Base-by-base conservation (phyloP, 345 rosid genomes). In the Populus tremula region DNA sequence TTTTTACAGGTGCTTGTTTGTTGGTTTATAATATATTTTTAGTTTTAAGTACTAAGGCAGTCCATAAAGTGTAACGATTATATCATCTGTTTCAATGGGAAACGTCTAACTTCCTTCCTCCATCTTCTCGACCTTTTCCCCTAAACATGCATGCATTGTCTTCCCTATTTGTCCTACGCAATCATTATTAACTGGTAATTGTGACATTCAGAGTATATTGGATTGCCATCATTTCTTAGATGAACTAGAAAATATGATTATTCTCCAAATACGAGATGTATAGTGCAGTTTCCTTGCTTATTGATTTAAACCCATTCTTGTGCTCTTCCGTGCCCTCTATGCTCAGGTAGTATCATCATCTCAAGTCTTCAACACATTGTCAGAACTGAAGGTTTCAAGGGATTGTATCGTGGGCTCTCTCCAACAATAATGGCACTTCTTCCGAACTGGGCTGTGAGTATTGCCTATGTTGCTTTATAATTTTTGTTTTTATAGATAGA, bases 381-480 rank as follows among this genome's bases (percentile, higher is more conserved):
- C 9, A 90, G 80, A 82, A 88, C 83, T 53, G 97, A 93, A 82
- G 98, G 99, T 43, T 67, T 90, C 68, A 90, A 74, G 83, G 99
- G 99, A 70, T 63, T 95, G 87, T 95, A 95, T 74, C 94, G 94
- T 45, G 99, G 99, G 47, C 98, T 93, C 77, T 93, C 99, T 61
- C 99, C 98, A 67, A 95, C 99, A 27, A 86, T 95, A 72, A 56
- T 93, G 75, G 99, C 99, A 56, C 86, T 95, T 59, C 97, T 93
- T 70, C 98, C 99, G 5, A 96, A 92, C 72, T 96, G 99, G 99
- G 96, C 98, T 54, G 99, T 96, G 87, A 90, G 98, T 82, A 50
- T 73, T 70, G 71, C 66, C 65, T 69, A 31, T 67, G 36, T 38
- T 73, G 27, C 50, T 50, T 72, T 47, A 47, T 47, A 11, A 47